A percentile compares a stretch with the other conserved stretches of the same genome.
Evolutionary conservation across 371 early-diverging fungal genomes (phyloP).

Genomic region (Thermomucor indicae-seudaticae): DNA sequence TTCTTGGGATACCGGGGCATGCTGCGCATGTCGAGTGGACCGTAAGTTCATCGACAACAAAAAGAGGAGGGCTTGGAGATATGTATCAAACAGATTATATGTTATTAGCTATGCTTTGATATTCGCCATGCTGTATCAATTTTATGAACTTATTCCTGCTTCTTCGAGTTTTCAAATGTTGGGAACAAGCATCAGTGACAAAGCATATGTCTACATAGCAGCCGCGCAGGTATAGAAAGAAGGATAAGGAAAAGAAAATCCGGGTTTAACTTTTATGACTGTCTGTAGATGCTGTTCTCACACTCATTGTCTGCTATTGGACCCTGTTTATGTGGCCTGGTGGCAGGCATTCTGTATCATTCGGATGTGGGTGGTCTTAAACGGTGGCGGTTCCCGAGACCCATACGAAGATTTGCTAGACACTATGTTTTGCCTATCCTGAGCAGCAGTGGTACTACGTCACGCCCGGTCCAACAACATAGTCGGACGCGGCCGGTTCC

Average conservation of each 20-base stretch:
- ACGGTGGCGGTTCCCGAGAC: slow-evolving; percentile 64
- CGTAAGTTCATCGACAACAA: slow-evolving; percentile 49
- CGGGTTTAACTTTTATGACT: background rate
- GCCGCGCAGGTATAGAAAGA: slow-evolving; percentile 63
- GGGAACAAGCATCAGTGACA: slow-evolving; percentile 59
- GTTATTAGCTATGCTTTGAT: slow-evolving; percentile 47
- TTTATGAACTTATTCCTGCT: slow-evolving; percentile 51
- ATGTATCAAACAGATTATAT: background rate
- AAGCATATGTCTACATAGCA: slow-evolving; percentile 57
- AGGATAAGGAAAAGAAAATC: background rate
- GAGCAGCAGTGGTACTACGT: no score
- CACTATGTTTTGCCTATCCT: no score
- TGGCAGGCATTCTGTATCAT: slow-evolving; percentile 59
- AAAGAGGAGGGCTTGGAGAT: background rate
- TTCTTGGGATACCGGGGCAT: slow-evolving; percentile 54
- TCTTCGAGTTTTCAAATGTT: slow-evolving; percentile 61
- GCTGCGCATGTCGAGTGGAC: slow-evolving; percentile 68
- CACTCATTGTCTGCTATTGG: slow-evolving; percentile 17
- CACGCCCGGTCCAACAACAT: no score
- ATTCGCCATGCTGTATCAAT: slow-evolving; percentile 62
- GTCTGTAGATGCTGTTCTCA: background rate
- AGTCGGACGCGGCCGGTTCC: no score
- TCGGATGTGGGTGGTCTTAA: slow-evolving; percentile 54
- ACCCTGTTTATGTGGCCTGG: slow-evolving; percentile 53
- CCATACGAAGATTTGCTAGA: no score